Percentiles rank a stretch among this genome's conserved stretches.
Conservation (phyloP, 192 early-diverging fungal species). For the Ambispora gerdemannii region DNA sequence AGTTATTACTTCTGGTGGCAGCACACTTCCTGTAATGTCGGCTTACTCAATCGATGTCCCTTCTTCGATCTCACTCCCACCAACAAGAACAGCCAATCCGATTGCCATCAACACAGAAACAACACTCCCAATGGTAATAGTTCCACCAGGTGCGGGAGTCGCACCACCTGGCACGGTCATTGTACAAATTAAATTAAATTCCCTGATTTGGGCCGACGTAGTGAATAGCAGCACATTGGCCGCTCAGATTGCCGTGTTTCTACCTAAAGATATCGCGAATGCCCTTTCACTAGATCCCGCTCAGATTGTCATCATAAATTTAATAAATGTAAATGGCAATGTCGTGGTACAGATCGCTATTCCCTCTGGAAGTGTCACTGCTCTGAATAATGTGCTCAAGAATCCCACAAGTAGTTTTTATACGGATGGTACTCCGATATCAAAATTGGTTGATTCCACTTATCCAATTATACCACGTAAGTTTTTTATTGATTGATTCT, state of each 20-base stretch:
- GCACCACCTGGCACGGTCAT: neutral
- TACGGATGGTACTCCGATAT: neutral
- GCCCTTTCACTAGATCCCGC: neutral
- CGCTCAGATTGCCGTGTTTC: constrained; percentile 1
- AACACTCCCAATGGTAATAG: neutral
- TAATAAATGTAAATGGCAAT: neutral
- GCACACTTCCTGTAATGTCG: too few relatives aligned
- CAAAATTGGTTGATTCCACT: neutral
- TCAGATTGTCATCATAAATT: neutral
- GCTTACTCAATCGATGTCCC: neutral
- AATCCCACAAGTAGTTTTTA: constrained; percentile 8
- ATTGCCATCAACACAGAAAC: neutral
- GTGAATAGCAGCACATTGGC: neutral
- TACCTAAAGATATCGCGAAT: neutral
- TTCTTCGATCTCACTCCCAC: neutral
- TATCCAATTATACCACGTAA: neutral
- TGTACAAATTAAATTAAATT: neutral
- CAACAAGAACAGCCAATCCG: neutral
- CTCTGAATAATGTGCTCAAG: neutral
- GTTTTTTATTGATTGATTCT: neutral
- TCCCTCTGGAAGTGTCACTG: neutral
- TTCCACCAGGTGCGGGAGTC: neutral
- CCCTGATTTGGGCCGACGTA: neutral
- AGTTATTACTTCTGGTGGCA: too few relatives aligned
- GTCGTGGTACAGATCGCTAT: constrained; percentile 4